Conservation (phyloP, 768 basidiomycete genomes). For the Macrolepiota albuminosa region DNA sequence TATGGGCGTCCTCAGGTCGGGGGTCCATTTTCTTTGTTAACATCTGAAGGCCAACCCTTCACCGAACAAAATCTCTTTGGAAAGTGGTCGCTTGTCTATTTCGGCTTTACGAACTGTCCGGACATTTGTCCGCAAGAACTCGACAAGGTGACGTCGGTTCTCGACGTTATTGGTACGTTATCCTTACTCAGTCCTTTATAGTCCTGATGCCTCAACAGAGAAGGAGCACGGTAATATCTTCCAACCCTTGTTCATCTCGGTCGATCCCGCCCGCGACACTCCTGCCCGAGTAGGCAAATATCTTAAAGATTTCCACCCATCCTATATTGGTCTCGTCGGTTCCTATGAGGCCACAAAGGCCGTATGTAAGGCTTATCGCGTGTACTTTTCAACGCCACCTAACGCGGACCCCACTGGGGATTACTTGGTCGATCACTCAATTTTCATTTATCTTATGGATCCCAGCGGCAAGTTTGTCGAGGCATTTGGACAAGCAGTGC, state of each 20-base stretch:
- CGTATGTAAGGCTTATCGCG: slow-evolving; percentile 92
- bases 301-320: slow-evolving; percentile 85
- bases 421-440: slow-evolving; percentile 95
- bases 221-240: slow-evolving; percentile 66
- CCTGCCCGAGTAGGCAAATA: slow-evolving; percentile 57
- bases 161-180: slow-evolving; percentile 65
- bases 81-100: slow-evolving; percentile 90
- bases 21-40: slow-evolving; percentile 78
- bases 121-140: slow-evolving; percentile 98
- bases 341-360: slow-evolving; percentile 78
- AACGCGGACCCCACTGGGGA: slow-evolving; percentile 84
- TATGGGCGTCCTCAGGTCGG: slow-evolving; percentile 88
- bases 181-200: neutral
- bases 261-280: slow-evolving; percentile 91
- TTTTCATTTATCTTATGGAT: slow-evolving; percentile 98
- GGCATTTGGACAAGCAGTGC: slow-evolving; percentile 86
- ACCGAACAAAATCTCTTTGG: slow-evolving; percentile 82
- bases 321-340: slow-evolving; percentile 85
- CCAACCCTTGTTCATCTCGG: slow-evolving; percentile 91
- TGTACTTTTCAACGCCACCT: slow-evolving; percentile 96
- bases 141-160: slow-evolving; percentile 84
- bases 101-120: slow-evolving; percentile 99
- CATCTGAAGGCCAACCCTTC: slow-evolving; percentile 64
- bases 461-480: slow-evolving; percentile 92
- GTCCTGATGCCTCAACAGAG: slow-evolving; percentile 37